Base-by-base conservation (phyloP, 345 rosid genomes). In the Ailanthus altissimus region DNA sequence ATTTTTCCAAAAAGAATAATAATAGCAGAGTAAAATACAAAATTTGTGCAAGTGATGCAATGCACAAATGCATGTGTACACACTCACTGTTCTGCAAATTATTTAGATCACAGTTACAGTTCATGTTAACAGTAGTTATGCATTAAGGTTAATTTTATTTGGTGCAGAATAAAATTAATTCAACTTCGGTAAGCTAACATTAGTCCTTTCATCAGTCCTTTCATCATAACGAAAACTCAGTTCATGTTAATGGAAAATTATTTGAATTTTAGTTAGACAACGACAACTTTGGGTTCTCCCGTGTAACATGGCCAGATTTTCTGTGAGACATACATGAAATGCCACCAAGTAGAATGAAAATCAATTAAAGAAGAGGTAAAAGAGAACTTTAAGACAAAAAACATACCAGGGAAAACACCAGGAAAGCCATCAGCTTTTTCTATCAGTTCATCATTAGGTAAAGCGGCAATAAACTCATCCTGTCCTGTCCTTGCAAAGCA, bases 371-470 rank as follows among this genome's bases (percentile, higher is more conserved):
- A 62, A 70, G 60, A 38, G 40, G 21, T 11, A 23, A 47, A 18
- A 54, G 38, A 20, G 5, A 32, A 32, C 60, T 18, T 25, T 15
- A 43, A 16, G 21, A 23, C 54, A 58, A 60, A 49, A 8, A 26
- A 62, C 49, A 54, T 88, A 96, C 99, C 99, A 75, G 99, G 99
- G 80, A 96, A 96, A 72, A 96, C 98, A 18, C 99, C 99, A 83
- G 98, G 98, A 86, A 96, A 96, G n/a, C 99, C 99, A 88, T 96
- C 99, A 46, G 99, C 99, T 77, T 93, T 92, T 79, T 96, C 99
- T 50, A 96, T 96, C 77, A 96, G 90, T 83, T 96, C 99, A 82
- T 96, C 98, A n/a, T 93, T 72, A 8, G 98, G 98, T 78, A 95
- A 85, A 63, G 97, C 90, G 73, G 75, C 97, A 49, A 96, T 91